A percentile compares a stretch with the other conserved stretches of the same genome.
Conservation (phyloP, 257 asterid species). For the Misopates orontium region DNA sequence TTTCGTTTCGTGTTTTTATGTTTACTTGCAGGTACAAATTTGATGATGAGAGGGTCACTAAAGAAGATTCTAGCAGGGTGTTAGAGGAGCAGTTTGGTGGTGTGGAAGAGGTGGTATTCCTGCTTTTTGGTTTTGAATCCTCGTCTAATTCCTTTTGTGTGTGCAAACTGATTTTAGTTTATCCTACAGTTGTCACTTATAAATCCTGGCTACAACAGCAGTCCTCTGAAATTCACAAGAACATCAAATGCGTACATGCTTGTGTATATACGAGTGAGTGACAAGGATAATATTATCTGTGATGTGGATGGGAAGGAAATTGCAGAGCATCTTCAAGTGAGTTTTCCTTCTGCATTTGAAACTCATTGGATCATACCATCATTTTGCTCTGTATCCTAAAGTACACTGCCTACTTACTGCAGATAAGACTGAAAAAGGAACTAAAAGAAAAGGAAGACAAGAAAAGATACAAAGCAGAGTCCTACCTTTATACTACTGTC, state of each 20-base stretch:
- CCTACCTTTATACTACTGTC: slow-evolving; percentile 92
- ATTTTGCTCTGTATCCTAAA: slow-evolving; percentile 24
- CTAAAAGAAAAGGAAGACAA: slow-evolving; percentile 97
- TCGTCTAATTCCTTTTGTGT: neutral
- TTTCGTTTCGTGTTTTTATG: slow-evolving; percentile 5
- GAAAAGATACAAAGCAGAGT: slow-evolving; percentile 90
- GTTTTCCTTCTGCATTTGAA: slow-evolving; percentile 22
- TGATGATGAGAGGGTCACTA: slow-evolving; percentile 73
- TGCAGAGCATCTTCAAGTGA: slow-evolving; percentile 96
- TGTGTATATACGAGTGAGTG: slow-evolving; percentile 93
- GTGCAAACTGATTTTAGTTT: slow-evolving; percentile 28
- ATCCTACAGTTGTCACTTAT: slow-evolving; percentile 77
- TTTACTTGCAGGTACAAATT: slow-evolving; percentile 53
- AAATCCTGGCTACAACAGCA: slow-evolving; percentile 94
- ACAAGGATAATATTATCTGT: slow-evolving; percentile 93
- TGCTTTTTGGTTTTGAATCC: slow-evolving; percentile 14
- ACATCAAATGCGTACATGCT: slow-evolving; percentile 99
- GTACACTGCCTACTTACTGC: slow-evolving; percentile 32
- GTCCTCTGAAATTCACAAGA: slow-evolving; percentile 93
- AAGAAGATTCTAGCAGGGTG: slow-evolving; percentile 59
- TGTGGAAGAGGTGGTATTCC: slow-evolving; percentile 74
- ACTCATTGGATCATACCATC: slow-evolving; percentile 18
- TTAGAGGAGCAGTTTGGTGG: slow-evolving; percentile 78
- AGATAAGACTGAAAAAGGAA: slow-evolving; percentile 95
- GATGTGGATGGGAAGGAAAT: slow-evolving; percentile 98